Conservation (phyloP, 305 asterid species). For the Euphrasia arctica region DNA sequence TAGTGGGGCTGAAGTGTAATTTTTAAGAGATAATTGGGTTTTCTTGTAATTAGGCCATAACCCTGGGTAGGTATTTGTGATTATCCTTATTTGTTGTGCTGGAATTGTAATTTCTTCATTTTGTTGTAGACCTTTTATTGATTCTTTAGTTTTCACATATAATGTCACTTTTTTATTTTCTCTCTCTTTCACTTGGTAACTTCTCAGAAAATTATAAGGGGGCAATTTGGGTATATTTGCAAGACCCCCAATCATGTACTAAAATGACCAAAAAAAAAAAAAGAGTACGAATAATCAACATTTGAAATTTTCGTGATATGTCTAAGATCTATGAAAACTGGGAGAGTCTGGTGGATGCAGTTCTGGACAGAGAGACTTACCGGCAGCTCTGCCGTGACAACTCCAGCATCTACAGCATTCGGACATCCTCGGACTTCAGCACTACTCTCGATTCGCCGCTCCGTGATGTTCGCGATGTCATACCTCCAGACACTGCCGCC, state of each 20-base stretch:
- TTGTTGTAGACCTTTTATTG: slow-evolving; percentile 10
- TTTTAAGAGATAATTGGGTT: not conserved
- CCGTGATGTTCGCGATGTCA: too few relatives aligned
- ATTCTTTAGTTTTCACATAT: too few relatives aligned
- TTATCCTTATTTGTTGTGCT: too few relatives aligned
- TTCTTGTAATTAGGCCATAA: not conserved
- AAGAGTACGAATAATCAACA: too few relatives aligned
- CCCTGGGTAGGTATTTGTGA: not conserved
- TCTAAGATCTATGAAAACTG: not conserved
- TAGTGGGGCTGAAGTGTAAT: not conserved
- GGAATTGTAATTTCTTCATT: not conserved
- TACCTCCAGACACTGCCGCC: not conserved
- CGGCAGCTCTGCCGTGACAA: not conserved
- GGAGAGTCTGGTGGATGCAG: not conserved
- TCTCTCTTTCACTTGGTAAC: too few relatives aligned
- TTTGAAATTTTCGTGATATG: not conserved
- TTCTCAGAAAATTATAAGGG: too few relatives aligned
- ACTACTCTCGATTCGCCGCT: not conserved
- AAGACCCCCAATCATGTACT: too few relatives aligned
- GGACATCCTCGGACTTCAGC: not conserved
- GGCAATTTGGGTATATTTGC: too few relatives aligned
- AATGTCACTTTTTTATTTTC: too few relatives aligned
- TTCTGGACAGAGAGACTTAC: not conserved
- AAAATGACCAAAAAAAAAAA: too few relatives aligned
- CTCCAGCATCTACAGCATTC: not conserved